Evolutionary conservation across 192 early-diverging fungal species (phyloP).

Genomic region (Phycomyces blakesleeanus): DNA sequence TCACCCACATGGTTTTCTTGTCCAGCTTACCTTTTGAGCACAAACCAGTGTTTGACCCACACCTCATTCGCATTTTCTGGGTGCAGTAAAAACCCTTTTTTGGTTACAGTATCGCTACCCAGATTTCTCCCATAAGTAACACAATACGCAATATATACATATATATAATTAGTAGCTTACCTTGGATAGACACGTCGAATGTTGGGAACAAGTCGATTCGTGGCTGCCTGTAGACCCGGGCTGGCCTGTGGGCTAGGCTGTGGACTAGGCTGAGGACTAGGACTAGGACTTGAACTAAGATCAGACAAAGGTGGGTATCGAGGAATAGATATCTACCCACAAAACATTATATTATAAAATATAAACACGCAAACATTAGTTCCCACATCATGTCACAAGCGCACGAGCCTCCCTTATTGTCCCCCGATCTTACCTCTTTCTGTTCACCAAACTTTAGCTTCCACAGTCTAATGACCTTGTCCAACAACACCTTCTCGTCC

Average conservation of each 20-base stretch:
- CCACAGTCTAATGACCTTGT: slow-evolving; percentile 24
- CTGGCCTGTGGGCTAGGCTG: no score
- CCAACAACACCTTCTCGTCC: background rate
- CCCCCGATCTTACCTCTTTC: slow-evolving; percentile 26
- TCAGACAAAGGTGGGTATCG: background rate
- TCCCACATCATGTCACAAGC: background rate
- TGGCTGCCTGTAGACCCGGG: background rate
- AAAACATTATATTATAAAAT: background rate
- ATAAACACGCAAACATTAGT: no score
- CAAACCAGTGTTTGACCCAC: slow-evolving; percentile 79
- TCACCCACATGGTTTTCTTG: no score
- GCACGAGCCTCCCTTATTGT: background rate
- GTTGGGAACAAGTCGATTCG: slow-evolving; percentile 16
- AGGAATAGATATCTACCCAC: slow-evolving; percentile 35
- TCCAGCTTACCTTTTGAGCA: slow-evolving; percentile 52
- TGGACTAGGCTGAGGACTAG: no score
- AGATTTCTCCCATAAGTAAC: background rate
- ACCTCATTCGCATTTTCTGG: slow-evolving; percentile 50
- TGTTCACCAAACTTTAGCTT: slow-evolving; percentile 27
- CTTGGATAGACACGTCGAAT: slow-evolving; percentile 22
- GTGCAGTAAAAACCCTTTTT: slow-evolving; percentile 47
- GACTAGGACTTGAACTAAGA: background rate
- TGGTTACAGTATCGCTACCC: slow-evolving; percentile 44
- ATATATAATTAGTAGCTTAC: slow-evolving; percentile 21
- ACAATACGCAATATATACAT: background rate